Evolutionary conservation across 179 eudicot genomes (phyloP).

Genomic region (Corrigiola litoralis): DNA sequence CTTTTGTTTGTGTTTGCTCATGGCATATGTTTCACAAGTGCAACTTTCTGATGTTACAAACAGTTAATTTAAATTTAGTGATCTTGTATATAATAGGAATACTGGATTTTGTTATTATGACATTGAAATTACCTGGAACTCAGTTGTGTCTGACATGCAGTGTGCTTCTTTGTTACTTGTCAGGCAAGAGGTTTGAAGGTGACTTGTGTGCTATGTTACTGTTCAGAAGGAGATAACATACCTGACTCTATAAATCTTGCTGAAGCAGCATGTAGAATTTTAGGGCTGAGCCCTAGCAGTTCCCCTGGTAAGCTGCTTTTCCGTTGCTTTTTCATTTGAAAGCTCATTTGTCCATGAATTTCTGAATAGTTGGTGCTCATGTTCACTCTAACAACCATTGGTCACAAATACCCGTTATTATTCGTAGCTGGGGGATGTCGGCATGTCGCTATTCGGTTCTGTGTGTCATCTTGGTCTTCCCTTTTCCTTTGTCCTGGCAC

Average conservation of each 20-base stretch:
- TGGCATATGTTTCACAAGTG: background rate
- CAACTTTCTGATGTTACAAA: background rate
- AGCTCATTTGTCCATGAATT: background rate
- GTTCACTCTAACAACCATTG: no score
- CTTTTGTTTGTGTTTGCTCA: background rate
- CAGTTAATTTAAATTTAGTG: background rate
- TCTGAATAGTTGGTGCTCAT: background rate
- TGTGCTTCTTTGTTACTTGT: constrained; percentile 3
- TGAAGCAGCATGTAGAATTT: constrained; percentile 61
- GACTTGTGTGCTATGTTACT: constrained; percentile 87
- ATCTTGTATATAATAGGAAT: background rate
- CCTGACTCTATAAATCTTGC: constrained; percentile 80
- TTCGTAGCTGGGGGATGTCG: no score
- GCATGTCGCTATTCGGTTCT: no score
- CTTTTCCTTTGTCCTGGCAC: no score
- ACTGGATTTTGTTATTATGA: background rate
- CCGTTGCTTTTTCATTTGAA: background rate
- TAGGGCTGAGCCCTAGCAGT: constrained; percentile 33
- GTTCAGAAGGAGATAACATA: constrained; percentile 98
- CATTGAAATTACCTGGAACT: background rate
- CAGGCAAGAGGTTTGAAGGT: constrained; percentile 93
- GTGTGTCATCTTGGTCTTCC: no score
- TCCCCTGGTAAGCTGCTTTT: constrained; percentile 39
- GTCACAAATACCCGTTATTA: no score
- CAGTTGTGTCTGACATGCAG: background rate